Percentiles rank a stretch among this genome's conserved stretches.
Conservation (phyloP, 306 rosid species). For the Castanea crenata region DNA sequence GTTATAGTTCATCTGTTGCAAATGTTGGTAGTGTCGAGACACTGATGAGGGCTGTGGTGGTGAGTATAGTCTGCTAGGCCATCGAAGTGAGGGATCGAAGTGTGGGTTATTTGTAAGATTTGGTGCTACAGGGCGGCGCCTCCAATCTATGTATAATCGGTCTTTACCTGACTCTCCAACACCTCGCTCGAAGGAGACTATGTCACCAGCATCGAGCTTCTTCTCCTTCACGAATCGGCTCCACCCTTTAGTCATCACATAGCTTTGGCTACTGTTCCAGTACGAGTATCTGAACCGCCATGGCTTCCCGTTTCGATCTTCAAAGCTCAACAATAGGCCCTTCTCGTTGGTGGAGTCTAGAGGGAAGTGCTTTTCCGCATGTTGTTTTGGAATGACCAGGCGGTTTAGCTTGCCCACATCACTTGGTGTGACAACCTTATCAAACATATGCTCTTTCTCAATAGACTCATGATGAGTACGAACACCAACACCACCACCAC, state of each 20-base stretch:
- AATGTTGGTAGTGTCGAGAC: constrained; percentile 25
- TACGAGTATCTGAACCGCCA: constrained; percentile 92
- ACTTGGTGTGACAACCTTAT: constrained; percentile 83
- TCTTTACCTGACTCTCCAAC: constrained; percentile 52
- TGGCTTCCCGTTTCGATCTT: constrained; percentile 61
- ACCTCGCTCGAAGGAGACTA: constrained; percentile 80
- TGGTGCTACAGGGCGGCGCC: constrained; percentile 36
- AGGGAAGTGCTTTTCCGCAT: constrained; percentile 83
- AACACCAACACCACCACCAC: not conserved
- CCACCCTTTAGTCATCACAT: constrained; percentile 95
- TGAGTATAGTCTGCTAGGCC: constrained; percentile 52
- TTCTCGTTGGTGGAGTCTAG: constrained; percentile 68
- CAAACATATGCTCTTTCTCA: constrained; percentile 85
- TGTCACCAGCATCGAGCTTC: constrained; percentile 79
- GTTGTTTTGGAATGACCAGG: constrained; percentile 78
- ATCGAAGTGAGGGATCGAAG: constrained; percentile 31
- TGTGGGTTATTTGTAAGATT: constrained; percentile 38
- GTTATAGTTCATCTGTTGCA: constrained; percentile 32
- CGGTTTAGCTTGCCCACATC: constrained; percentile 93
- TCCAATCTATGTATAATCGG: constrained; percentile 72
- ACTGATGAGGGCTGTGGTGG: constrained; percentile 21
- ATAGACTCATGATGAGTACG: not conserved
- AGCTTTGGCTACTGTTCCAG: constrained; percentile 95
- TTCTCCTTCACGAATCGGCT: constrained; percentile 91
- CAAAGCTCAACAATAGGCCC: constrained; percentile 69